These are phyloP conservation scores for Cercospora sesami DNA, from an alignment of 2,329 filamentous ascomycete genomes.

Conservation along the genomic window DNA sequence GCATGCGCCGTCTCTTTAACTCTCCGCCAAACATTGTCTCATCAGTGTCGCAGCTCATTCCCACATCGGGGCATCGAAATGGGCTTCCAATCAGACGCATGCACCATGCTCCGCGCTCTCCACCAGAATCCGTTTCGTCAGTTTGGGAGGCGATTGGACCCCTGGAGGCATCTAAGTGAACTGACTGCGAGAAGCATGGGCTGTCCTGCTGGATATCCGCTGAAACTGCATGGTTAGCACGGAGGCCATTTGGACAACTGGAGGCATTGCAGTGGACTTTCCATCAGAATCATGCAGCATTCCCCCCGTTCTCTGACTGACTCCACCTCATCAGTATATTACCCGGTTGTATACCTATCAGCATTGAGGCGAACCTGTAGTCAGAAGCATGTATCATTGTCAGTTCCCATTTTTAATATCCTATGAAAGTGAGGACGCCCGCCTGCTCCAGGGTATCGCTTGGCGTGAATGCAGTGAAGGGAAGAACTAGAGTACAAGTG, in stretches of 20 bases:
- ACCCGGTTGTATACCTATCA: neutral
- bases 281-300: neutral
- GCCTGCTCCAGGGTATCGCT: conserved; percentile 10
- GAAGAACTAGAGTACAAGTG: neutral
- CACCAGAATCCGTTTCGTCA: no score
- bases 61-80: no score
- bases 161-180: no score
- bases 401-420: neutral
- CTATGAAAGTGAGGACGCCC: neutral
- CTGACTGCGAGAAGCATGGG: neutral
- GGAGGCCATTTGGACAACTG: neutral
- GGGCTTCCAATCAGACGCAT: no score
- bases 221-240: neutral
- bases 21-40: no score
- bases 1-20: no score
- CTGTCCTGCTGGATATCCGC: neutral
- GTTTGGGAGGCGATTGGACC: no score
- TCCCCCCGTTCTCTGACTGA: neutral
- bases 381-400: neutral
- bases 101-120: no score
- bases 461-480: conserved; percentile 3
- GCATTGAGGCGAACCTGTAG: neutral
- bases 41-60: no score
- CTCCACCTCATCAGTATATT: neutral
- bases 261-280: neutral